Percentiles rank a stretch among this genome's conserved stretches.
phyloP scores from a whole-genome alignment of 2,329 filamentous ascomycete genomes.

The Erysiphe neolycopersici region DNA sequence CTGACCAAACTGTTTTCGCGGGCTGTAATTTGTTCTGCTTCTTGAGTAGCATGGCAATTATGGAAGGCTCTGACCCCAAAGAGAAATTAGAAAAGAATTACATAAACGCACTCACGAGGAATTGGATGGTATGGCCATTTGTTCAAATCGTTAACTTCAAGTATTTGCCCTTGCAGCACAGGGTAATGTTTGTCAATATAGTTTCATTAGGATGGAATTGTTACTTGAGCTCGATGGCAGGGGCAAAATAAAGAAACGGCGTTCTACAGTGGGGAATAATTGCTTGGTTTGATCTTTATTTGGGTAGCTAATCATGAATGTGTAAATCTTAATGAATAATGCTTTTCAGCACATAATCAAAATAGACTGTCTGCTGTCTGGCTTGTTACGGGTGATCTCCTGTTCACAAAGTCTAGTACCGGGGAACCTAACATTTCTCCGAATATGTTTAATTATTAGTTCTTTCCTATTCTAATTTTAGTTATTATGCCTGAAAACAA shows the following conservation, averaged over 20 bases:
- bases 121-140: conserved; percentile 42
- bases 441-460: too few species aligned
- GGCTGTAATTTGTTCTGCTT: conserved; percentile 36
- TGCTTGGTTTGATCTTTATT: too few species aligned
- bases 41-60: conserved; percentile 38
- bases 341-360: too few species aligned
- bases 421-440: too few species aligned
- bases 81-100: conserved; percentile 36
- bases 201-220: conserved; percentile 30
- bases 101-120: conserved; percentile 32
- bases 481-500: too few species aligned
- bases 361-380: too few species aligned
- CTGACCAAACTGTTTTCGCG: conserved; percentile 41
- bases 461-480: too few species aligned
- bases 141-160: conserved; percentile 47
- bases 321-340: too few species aligned
- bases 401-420: too few species aligned
- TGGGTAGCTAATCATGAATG: too few species aligned
- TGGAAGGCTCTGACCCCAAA: conserved; percentile 30
- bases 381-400: too few species aligned
- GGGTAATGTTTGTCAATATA: conserved; percentile 45
- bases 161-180: conserved; percentile 38
- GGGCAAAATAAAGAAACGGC: conserved; percentile 4
- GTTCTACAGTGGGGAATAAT: background rate
- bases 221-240: conserved; percentile 14